Conservation (phyloP, 257 asterid genomes). For the Solanum paucissectum region DNA sequence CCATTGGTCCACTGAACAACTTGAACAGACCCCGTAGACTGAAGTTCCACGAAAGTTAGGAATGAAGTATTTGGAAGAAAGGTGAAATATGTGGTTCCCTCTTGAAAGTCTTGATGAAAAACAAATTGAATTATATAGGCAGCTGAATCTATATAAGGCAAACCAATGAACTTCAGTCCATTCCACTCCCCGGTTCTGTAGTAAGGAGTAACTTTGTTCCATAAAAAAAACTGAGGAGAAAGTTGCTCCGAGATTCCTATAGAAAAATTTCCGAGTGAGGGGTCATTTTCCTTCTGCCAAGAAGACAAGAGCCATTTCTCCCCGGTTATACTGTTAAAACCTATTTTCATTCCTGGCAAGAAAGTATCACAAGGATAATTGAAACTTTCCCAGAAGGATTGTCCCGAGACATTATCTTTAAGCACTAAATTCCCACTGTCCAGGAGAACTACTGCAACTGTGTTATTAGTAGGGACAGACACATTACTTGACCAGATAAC, state of each 20-base stretch:
- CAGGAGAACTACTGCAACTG: conserved; percentile 4
- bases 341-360: conserved; percentile 7
- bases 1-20: neutral
- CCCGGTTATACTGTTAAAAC: conserved; percentile 1
- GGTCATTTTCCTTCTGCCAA: conserved; percentile 13
- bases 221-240: conserved; percentile 9
- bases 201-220: conserved; percentile 7
- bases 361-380: conserved; percentile 6
- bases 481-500: conserved; percentile 12
- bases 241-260: conserved; percentile 3
- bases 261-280: conserved; percentile 11
- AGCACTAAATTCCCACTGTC: conserved; percentile 13
- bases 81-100: conserved; percentile 3
- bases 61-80: neutral
- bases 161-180: conserved; percentile 14
- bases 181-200: conserved; percentile 22
- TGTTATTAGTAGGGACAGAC: neutral
- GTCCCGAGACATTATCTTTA: conserved; percentile 8
- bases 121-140: neutral
- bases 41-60: neutral
- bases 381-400: conserved; percentile 8
- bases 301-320: neutral
- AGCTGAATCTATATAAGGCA: neutral
- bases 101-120: neutral
- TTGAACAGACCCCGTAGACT: conserved; percentile 1